phyloP scores from a whole-genome alignment of 768 basidiomycete species.

The Phylloporus arenicola region DNA sequence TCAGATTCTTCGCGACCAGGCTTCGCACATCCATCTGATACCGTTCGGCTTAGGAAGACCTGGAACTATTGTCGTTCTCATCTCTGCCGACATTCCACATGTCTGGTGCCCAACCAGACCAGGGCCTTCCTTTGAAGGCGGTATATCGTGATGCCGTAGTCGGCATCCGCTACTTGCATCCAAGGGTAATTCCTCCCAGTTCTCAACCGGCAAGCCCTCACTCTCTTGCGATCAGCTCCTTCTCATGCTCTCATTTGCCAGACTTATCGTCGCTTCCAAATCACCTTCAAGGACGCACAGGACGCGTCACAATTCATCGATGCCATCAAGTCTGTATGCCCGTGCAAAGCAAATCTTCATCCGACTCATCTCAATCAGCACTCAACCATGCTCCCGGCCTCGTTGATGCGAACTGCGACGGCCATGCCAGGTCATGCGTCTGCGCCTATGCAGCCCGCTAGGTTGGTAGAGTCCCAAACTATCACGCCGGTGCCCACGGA shows the following conservation, averaged over 20 bases:
- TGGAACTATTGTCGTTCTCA: slow-evolving; percentile 70
- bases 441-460: background rate
- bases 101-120: slow-evolving; percentile 32
- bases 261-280: slow-evolving; percentile 73
- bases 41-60: slow-evolving; percentile 53
- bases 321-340: slow-evolving; percentile 61
- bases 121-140: slow-evolving; percentile 71
- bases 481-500: background rate
- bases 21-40: background rate
- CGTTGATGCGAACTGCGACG: slow-evolving; percentile 18
- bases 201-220: slow-evolving; percentile 27
- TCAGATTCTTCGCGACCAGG: background rate
- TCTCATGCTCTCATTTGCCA: slow-evolving; percentile 26
- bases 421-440: background rate
- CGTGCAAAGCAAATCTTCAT: slow-evolving; percentile 58
- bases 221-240: background rate
- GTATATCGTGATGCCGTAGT: slow-evolving; percentile 71
- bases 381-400: slow-evolving; percentile 10
- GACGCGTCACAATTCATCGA: slow-evolving; percentile 56
- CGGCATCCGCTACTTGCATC: slow-evolving; percentile 69
- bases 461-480: slow-evolving; percentile 4
- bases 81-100: slow-evolving; percentile 32
- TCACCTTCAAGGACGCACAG: slow-evolving; percentile 51
- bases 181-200: slow-evolving; percentile 30
- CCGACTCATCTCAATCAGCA: slow-evolving; percentile 20